A percentile compares a stretch with the other conserved stretches of the same genome.
phyloP scores from a whole-genome alignment of 2,329 filamentous ascomycete species.

The Aulographum hederae region DNA sequence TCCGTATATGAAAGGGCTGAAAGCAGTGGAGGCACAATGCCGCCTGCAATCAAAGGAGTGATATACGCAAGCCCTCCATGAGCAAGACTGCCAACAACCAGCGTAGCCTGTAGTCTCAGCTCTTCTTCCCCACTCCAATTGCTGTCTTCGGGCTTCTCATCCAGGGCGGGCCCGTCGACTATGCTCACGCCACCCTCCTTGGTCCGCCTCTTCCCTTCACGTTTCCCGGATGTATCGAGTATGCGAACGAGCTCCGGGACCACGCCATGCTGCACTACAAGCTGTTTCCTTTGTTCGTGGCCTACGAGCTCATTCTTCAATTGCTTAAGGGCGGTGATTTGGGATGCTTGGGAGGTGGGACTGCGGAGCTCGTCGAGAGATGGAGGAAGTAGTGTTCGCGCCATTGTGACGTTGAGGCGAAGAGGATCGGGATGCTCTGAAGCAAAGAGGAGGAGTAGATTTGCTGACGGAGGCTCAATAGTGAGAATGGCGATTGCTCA shows the following conservation, averaged over 20 bases:
- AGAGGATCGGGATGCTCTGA: too few species aligned
- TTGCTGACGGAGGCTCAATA: too few species aligned
- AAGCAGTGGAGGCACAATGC: constrained; percentile 51
- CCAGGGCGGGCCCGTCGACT: too few species aligned
- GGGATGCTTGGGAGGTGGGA: constrained; percentile 18
- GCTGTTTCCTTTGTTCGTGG: constrained; percentile 70
- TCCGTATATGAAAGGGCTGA: constrained; percentile 47
- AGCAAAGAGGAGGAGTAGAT: too few species aligned
- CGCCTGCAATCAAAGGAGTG: constrained; percentile 49
- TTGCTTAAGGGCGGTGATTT: constrained; percentile 40
- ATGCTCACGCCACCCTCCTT: too few species aligned
- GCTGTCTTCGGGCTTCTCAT: too few species aligned
- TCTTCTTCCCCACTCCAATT: constrained; percentile 45
- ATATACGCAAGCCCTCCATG: constrained; percentile 70
- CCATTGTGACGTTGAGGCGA: too few species aligned
- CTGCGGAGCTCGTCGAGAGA: constrained; percentile 19
- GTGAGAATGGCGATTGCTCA: too few species aligned
- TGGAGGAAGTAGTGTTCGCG: constrained; percentile 15
- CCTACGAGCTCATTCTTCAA: constrained; percentile 86
- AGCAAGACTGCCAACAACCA: constrained; percentile 71
- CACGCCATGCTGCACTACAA: constrained; percentile 53
- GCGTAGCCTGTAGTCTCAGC: constrained; percentile 57
- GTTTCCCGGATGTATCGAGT: constrained; percentile 24
- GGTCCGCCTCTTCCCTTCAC: constrained; percentile 26
- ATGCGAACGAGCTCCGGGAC: constrained; percentile 41